phyloP scores from a whole-genome alignment of 1,139 yeast species.

The Candida sanyaensis region DNA sequence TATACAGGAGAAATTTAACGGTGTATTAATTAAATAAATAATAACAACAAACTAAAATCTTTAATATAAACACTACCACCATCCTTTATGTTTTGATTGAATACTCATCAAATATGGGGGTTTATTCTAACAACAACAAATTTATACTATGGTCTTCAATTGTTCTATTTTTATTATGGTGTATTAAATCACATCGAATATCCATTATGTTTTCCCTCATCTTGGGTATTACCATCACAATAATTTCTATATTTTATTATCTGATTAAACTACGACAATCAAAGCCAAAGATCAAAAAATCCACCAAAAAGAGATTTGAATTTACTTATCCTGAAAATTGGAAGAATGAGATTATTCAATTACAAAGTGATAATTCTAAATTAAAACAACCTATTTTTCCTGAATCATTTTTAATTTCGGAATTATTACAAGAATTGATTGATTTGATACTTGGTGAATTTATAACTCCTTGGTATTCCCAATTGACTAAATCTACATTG shows the following conservation, averaged over 20 bases:
- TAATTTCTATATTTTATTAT: neutral
- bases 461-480: constrained; percentile 63
- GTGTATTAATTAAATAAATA: neutral
- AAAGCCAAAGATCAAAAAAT: constrained; percentile 4
- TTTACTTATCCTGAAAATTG: constrained; percentile 31
- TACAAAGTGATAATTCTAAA: constrained; percentile 11
- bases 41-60: neutral
- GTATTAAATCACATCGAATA: neutral
- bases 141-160: neutral
- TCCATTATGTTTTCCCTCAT: neutral
- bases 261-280: constrained; percentile 11
- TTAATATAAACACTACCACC: neutral
- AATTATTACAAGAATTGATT: constrained; percentile 53
- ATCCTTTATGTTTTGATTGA: neutral
- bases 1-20: neutral
- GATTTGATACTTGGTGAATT: constrained; percentile 59
- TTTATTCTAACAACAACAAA: neutral
- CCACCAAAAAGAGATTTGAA: constrained; percentile 16
- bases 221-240: neutral
- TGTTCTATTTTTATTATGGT: neutral
- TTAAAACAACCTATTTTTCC: constrained; percentile 38
- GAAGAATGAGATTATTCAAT: constrained; percentile 20
- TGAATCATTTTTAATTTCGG: constrained; percentile 55
- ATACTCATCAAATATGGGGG: neutral
- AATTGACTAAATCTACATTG: constrained; percentile 45